A percentile compares a stretch with the other conserved stretches of the same genome.
phyloP scores from a whole-genome alignment of 1,284 basidiomycete species.

The Leccinum pachyderme region DNA sequence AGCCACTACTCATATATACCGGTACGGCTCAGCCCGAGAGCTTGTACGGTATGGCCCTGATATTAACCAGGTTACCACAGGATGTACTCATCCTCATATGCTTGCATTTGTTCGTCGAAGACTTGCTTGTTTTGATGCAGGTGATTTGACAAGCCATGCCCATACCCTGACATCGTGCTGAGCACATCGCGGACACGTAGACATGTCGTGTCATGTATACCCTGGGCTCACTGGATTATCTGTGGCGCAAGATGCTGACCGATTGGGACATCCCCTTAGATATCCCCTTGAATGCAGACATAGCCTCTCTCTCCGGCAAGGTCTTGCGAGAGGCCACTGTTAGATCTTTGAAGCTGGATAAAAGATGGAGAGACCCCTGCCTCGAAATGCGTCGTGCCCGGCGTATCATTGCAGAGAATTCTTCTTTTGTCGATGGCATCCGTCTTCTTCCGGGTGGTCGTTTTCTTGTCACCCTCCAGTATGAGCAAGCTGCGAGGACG shows the following conservation, averaged over 20 bases:
- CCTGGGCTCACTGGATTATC: slow-evolving; percentile 22
- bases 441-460: slow-evolving; percentile 26
- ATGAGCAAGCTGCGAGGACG: slow-evolving; percentile 15
- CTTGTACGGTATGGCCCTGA: not conserved
- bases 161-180: slow-evolving; percentile 3
- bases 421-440: slow-evolving; percentile 23
- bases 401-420: slow-evolving; percentile 29
- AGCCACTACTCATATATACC: slow-evolving; percentile 1
- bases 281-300: slow-evolving; percentile 30
- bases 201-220: slow-evolving; percentile 55
- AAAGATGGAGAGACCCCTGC: slow-evolving; percentile 45
- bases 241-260: slow-evolving; percentile 22
- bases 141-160: slow-evolving; percentile 27
- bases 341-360: slow-evolving; percentile 48
- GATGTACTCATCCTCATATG: slow-evolving; percentile 39
- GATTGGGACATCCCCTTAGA: slow-evolving; percentile 36
- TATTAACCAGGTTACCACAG: slow-evolving; percentile 37
- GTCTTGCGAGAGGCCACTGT: slow-evolving; percentile 38
- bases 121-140: slow-evolving; percentile 49
- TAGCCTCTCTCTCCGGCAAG: slow-evolving; percentile 29
- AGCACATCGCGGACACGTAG: slow-evolving; percentile 38
- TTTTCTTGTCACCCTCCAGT: slow-evolving; percentile 21
- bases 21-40: not conserved
- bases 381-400: slow-evolving; percentile 37
- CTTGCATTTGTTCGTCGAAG: slow-evolving; percentile 36